These are phyloP conservation scores for Blepharisma stoltei DNA, from an alignment of 73 alveolate genomes.

Conservation along the genomic window DNA sequence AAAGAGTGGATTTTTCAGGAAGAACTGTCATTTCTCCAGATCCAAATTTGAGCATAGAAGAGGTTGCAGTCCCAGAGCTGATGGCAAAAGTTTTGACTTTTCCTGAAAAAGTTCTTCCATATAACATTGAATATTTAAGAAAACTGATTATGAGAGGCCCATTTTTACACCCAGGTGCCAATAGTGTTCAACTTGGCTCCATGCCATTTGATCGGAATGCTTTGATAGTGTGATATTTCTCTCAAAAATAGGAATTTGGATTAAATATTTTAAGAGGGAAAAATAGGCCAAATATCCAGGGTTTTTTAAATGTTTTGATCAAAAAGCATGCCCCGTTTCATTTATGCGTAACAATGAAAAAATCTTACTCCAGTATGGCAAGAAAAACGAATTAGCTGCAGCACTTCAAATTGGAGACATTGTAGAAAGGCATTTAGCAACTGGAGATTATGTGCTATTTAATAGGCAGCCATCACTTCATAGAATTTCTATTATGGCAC, in stretches of 20 bases:
- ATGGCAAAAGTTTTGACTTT: slow-evolving; percentile 96
- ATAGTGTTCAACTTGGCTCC: slow-evolving; percentile 28
- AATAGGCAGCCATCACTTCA: slow-evolving; percentile 99
- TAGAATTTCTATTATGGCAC: slow-evolving; percentile 97
- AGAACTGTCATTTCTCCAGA: slow-evolving; percentile 99
- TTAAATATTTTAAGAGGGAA: too few relatives aligned
- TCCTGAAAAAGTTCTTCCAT: slow-evolving; percentile 93
- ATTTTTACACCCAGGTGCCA: slow-evolving; percentile 97
- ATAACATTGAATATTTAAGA: slow-evolving; percentile 79
- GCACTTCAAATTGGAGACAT: slow-evolving; percentile 91
- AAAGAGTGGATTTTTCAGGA: slow-evolving; percentile 99
- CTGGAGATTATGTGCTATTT: slow-evolving; percentile 97
- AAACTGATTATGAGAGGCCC: slow-evolving; percentile 85
- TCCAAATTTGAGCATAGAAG: slow-evolving; percentile 97
- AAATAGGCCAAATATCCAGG: neutral
- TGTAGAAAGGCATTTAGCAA: slow-evolving; percentile 95
- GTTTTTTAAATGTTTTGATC: neutral
- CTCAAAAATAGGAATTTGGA: neutral
- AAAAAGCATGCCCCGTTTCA: too few relatives aligned
- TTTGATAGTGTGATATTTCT: too few relatives aligned
- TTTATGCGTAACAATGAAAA: slow-evolving; percentile 57
- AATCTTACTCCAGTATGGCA: slow-evolving; percentile 56
- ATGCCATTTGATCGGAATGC: too few relatives aligned
- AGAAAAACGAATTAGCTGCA: slow-evolving; percentile 74
- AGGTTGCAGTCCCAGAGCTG: slow-evolving; percentile 93